Evolutionary conservation across 768 basidiomycete genomes (phyloP).

Genomic region (Krasilnikovozyma curviuscula): DNA sequence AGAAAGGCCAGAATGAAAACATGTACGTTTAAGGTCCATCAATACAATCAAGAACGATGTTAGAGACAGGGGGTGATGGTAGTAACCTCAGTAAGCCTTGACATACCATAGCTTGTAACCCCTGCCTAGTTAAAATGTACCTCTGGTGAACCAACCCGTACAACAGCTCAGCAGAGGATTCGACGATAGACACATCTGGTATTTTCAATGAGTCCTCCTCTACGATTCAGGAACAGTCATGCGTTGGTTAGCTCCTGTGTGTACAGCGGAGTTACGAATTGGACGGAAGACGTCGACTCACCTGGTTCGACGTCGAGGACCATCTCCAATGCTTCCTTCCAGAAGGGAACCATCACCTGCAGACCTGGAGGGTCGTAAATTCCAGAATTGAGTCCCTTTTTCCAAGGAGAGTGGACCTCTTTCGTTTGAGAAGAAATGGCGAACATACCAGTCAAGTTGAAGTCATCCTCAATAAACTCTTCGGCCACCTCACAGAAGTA

Average conservation of each 20-base stretch:
- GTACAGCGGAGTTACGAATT: background rate
- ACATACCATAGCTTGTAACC: conserved; percentile 78
- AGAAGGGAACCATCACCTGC: conserved; percentile 91
- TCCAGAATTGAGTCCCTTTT: too few species aligned
- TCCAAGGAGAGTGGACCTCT: too few species aligned
- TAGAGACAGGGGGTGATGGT: background rate
- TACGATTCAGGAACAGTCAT: conserved; percentile 1
- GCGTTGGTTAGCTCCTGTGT: background rate
- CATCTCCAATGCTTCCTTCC: conserved; percentile 99
- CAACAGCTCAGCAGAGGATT: conserved; percentile 88
- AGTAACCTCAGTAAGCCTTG: too few species aligned
- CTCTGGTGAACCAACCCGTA: conserved; percentile 97
- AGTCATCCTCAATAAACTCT: conserved; percentile 98
- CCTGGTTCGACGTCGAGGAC: conserved; percentile 97
- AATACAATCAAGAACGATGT: background rate
- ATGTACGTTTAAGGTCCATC: too few species aligned
- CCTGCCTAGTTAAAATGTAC: conserved; percentile 84
- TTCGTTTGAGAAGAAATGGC: too few species aligned
- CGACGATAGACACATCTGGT: conserved; percentile 94
- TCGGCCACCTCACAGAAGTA: conserved; percentile 97
- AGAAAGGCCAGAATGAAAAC: too few species aligned
- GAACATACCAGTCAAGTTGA: conserved; percentile 61
- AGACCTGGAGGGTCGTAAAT: conserved; percentile 35
- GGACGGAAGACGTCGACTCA: conserved; percentile 28
- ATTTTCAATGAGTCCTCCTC: conserved; percentile 83